These are phyloP conservation scores for Cardamine resedifolia DNA, from an alignment of 345 rosid genomes.

Conservation along the genomic window DNA sequence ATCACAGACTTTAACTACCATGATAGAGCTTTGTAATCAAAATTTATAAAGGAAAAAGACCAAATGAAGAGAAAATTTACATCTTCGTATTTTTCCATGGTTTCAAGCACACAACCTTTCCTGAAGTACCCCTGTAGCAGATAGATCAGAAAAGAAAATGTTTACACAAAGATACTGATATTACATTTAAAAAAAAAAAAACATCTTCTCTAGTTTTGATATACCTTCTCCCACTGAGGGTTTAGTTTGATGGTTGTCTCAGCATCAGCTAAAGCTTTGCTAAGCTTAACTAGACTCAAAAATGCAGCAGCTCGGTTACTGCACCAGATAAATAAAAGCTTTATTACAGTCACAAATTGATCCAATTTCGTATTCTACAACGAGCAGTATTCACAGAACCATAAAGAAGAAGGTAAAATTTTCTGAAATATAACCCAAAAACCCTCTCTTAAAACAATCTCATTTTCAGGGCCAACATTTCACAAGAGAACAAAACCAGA, in stretches of 20 bases:
- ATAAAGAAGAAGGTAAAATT: neutral
- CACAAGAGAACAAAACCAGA: constrained; percentile 18
- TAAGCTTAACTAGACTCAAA: constrained; percentile 82
- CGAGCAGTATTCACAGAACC: constrained; percentile 11
- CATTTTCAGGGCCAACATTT: neutral
- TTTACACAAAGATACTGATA: neutral
- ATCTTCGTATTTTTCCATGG: constrained; percentile 89
- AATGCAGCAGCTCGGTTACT: constrained; percentile 99
- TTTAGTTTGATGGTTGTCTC: constrained; percentile 79
- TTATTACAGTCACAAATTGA: neutral
- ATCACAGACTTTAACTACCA: constrained; percentile 6
- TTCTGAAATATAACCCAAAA: neutral
- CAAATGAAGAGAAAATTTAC: constrained; percentile 39
- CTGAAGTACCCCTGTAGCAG: constrained; percentile 81
- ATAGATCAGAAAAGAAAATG: constrained; percentile 10
- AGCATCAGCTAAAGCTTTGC: constrained; percentile 89
- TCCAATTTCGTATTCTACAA: constrained; percentile 2
- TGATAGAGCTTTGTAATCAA: neutral
- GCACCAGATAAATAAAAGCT: constrained; percentile 4
- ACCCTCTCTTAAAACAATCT: neutral
- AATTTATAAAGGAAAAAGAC: neutral
- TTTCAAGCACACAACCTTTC: constrained; percentile 93
- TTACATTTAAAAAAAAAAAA: neutral
- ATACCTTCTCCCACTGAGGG: constrained; percentile 96
- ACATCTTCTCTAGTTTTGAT: neutral